phyloP scores from a whole-genome alignment of 139 green algal genomes.

The Volvox reticuliferus region DNA sequence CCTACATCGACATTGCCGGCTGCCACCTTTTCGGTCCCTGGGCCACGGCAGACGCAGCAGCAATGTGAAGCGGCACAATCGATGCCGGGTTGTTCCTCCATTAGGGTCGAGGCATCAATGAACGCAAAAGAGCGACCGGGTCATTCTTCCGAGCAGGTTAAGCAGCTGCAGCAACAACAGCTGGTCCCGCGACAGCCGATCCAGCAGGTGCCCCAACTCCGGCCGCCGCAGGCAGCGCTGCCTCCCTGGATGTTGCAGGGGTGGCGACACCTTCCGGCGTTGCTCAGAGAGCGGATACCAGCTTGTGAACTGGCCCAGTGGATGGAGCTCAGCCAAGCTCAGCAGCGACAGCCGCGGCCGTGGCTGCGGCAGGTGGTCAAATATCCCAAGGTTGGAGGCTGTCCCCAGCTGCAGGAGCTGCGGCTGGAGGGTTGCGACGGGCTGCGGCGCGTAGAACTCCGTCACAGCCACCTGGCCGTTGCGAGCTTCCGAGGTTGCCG shows the following conservation, averaged over 20 bases:
- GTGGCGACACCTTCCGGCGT: too few species aligned
- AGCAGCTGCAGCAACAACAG: not conserved
- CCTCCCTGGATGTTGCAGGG: not conserved
- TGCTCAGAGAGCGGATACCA: too few species aligned
- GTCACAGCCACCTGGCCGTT: conserved; percentile 3
- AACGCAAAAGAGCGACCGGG: too few species aligned
- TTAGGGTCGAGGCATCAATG: too few species aligned
- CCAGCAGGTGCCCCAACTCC: not conserved
- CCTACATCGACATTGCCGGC: too few species aligned
- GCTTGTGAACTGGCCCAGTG: too few species aligned
- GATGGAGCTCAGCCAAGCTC: too few species aligned
- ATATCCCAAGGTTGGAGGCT: conserved; percentile 33
- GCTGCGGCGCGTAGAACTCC: conserved; percentile 46
- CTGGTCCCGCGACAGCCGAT: not conserved
- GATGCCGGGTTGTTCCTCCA: too few species aligned
- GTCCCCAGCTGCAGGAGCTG: conserved; percentile 50
- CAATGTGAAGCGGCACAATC: too few species aligned
- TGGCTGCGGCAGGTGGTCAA: not conserved
- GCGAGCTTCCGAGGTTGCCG: conserved; percentile 39
- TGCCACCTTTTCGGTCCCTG: too few species aligned
- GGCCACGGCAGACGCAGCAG: too few species aligned
- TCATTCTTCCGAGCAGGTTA: too few species aligned
- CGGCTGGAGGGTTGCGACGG: conserved; percentile 64
- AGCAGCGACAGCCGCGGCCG: not conserved
- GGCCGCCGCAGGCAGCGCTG: not conserved